Conservation (phyloP, 1,284 basidiomycete species). For the Cryptococcus sp. region DNA sequence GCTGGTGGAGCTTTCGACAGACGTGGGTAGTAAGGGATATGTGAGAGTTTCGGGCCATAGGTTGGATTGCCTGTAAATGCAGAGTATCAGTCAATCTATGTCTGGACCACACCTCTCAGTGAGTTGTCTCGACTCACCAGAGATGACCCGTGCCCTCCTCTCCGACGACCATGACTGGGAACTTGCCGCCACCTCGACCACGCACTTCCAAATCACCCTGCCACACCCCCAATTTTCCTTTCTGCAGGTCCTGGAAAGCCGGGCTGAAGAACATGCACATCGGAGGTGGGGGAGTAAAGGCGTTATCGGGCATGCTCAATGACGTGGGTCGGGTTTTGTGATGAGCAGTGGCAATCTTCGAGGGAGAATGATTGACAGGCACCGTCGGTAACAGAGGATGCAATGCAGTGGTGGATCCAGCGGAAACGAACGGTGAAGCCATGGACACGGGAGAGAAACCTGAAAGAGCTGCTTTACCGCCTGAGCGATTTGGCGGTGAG, state of each 20-base stretch:
- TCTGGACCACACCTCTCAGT: neutral
- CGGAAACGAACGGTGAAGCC: constrained; percentile 18
- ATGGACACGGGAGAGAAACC: constrained; percentile 12
- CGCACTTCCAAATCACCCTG: constrained; percentile 45
- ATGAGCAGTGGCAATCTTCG: neutral
- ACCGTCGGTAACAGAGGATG: constrained; percentile 6
- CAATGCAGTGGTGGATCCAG: constrained; percentile 9
- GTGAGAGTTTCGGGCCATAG: constrained; percentile 34
- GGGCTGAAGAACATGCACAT: constrained; percentile 53
- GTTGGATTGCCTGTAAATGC: constrained; percentile 41
- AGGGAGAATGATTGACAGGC: constrained; percentile 2
- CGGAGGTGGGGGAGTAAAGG: constrained; percentile 47
- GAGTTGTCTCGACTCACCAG: constrained; percentile 34
- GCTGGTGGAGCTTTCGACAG: constrained; percentile 31
- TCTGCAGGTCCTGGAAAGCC: constrained; percentile 41
- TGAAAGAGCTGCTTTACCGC: neutral
- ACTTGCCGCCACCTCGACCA: constrained; percentile 44
- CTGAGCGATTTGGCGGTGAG: constrained; percentile 14
- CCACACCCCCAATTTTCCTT: constrained; percentile 49
- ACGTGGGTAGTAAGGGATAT: constrained; percentile 28
- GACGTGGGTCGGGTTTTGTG: constrained; percentile 23
- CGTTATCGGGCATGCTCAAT: constrained; percentile 32
- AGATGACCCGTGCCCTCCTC: constrained; percentile 39
- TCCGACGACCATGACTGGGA: constrained; percentile 44
- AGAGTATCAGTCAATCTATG: neutral